phyloP scores from a whole-genome alignment of 2,329 filamentous ascomycete species.

The Metarhizium rileyi region DNA sequence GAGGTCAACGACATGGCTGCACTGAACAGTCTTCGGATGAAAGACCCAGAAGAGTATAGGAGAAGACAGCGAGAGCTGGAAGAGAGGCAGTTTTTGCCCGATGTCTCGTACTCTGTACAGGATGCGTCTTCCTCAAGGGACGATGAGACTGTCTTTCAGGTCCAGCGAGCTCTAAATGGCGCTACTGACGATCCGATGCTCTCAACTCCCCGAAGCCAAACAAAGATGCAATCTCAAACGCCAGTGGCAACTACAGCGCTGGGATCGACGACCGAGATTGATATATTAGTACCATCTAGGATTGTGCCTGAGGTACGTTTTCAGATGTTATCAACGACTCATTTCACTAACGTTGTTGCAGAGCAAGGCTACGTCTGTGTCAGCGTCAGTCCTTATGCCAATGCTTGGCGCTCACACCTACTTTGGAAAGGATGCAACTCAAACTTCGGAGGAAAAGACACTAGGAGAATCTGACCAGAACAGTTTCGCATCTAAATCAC shows the following conservation, averaged over 20 bases:
- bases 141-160: not conserved
- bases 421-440: conserved; percentile 16
- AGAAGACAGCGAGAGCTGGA: conserved; percentile 10
- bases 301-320: not conserved
- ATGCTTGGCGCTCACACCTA: conserved; percentile 27
- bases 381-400: conserved; percentile 19
- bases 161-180: not conserved
- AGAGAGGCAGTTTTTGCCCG: not conserved
- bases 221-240: not conserved
- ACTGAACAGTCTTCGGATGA: conserved; percentile 22
- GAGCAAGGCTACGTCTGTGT: conserved; percentile 1
- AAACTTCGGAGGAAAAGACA: not conserved
- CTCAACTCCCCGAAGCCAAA: not conserved
- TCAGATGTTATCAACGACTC: not conserved
- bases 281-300: not conserved
- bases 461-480: not conserved
- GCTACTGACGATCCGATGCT: not conserved
- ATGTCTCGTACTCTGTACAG: not conserved
- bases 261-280: not conserved
- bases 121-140: not conserved
- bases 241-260: not conserved
- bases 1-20: conserved; percentile 37
- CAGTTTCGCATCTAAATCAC: not conserved
- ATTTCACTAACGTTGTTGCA: not conserved
- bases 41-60: conserved; percentile 22